A percentile compares a stretch with the other conserved stretches of the same genome.
Conservation (phyloP, 2,329 filamentous ascomycete genomes). For the Aspergillus chevalieri region DNA sequence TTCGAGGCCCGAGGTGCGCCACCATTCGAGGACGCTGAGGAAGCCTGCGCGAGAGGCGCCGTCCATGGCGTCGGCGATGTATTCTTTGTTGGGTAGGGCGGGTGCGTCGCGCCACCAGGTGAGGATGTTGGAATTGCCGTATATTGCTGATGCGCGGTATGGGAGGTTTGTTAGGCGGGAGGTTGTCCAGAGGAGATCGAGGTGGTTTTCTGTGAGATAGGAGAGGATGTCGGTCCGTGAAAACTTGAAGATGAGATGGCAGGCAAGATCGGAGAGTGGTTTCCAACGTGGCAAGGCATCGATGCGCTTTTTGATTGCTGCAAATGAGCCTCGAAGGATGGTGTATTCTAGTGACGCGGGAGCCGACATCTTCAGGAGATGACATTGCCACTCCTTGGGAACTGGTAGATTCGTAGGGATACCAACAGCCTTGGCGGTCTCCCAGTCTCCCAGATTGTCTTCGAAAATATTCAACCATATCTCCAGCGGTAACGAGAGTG, state of each 20-base stretch:
- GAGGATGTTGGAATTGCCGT: conserved; percentile 74
- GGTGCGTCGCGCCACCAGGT: conserved; percentile 86
- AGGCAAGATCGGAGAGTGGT: conserved; percentile 71
- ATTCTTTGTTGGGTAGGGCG: conserved; percentile 79
- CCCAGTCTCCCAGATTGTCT: conserved; percentile 79
- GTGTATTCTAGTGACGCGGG: conserved; percentile 77
- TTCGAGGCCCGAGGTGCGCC: conserved; percentile 72
- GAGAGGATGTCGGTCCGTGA: conserved; percentile 71
- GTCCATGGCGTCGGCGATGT: conserved; percentile 77
- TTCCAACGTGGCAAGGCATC: conserved; percentile 61
- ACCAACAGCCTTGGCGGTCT: conserved; percentile 72
- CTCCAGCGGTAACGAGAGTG: conserved; percentile 63
- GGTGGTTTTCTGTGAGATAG: conserved; percentile 61
- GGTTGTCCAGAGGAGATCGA: conserved; percentile 77
- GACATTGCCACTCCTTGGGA: conserved; percentile 65
- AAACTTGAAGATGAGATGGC: conserved; percentile 88
- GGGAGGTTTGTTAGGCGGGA: conserved; percentile 76
- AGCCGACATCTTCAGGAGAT: conserved; percentile 58
- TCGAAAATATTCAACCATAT: conserved; percentile 83
- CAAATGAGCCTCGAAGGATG: conserved; percentile 65
- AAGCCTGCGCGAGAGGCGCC: conserved; percentile 81
- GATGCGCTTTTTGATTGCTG: conserved; percentile 68
- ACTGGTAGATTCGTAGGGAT: conserved; percentile 72
- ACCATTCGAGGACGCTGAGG: conserved; percentile 82
- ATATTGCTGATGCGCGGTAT: conserved; percentile 81